Base-by-base conservation (phyloP, 1,139 yeast genomes). In the Diutina siamensis region DNA sequence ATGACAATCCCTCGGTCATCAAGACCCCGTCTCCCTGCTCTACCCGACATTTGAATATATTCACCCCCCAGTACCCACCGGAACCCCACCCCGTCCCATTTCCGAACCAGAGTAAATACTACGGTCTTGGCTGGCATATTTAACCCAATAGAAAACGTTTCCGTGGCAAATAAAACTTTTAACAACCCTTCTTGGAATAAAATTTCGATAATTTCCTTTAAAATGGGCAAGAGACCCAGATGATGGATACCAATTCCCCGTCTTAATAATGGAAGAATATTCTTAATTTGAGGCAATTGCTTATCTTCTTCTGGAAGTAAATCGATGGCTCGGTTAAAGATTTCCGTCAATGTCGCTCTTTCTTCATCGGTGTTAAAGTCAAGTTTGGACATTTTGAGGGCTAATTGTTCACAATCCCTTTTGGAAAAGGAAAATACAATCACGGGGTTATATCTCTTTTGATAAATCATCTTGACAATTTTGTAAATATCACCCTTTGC, bases 1-100 rank as follows among this genome's bases (percentile, higher is more conserved):
- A 94, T 92, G 47, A 94, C 98, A 61, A 92, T 89, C 67, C 99
- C 99, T 60, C 97, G 82, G 60, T 92, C 97, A 73, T 94, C 99
- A 53, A 94, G 75, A 57, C 99, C 98, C 74, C 99, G 85, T 73
- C 99, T 89, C 57, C 99, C 99, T 17, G 99, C 99, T 67, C 99
- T 82, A 52, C 99, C 99, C 40, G 97, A 86, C 99, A 92, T 92
- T 67, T 94, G 99, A 56, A 92, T 94, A 64, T 92, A 94, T 65
- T 94, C 99, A 68, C 98, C 99, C 49, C 97, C 97, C 47, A 96
- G 86, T 36, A 94, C 96, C 97, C 97, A 92, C 64, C 99, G 80
- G 70, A 89, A 88, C 22, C 92, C 94, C 50, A 78, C 80, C 56
- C 98, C 98, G 64, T 94, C 99, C 95, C 96, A 92, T 62, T 94